Base-by-base conservation (phyloP, 2,329 filamentous ascomycete species). In the Macrophomina tecta region DNA sequence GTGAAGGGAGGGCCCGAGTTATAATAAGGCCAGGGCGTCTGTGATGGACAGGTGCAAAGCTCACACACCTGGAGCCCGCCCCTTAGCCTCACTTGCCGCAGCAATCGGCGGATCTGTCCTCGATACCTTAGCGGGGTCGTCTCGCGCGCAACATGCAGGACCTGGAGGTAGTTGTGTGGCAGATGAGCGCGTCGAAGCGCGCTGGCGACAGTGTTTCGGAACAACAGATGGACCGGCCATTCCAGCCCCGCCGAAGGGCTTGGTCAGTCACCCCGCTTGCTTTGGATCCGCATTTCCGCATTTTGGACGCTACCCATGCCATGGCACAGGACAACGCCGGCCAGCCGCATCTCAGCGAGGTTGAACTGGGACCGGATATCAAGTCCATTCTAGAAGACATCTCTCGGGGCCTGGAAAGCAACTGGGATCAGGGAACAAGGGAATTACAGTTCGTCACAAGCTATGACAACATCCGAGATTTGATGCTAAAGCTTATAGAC, bases 261-360 rank as follows among this genome's bases (percentile, higher is more conserved):
- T 45, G 40, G 40, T 14, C 40, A 45, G 30, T 52, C 49, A 34
- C 49, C 49, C 49, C 49, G 49, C 49, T 18, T 52, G 14, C 30
- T n/a, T 32, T 18, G 23, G 12, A 52, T 52, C 49, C 23, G 18
- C 28, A 18, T 32, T 18, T 9, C 30, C 49, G 49, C 49, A 34
- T n/a, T 14, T 18, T 52, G n/a, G 49, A 52, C 49, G 49, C 49
- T 14, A 32, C 28, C 18, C 30, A 34, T 52, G 30, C 49, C 49
- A 32, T 52, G 30, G 49, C 49, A 52, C 49, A 52, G 14, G 30
- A n/a, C 14, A 52, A 8, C 7, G 30, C 30, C 28, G 30, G 49
- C 49, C 49, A 52, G 49, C 49, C 49, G 23, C 49, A 52, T 16
- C 49, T 52, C 49, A 52, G 49, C 16, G 49, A 52, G 49, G 14